These are phyloP conservation scores for Byssothecium circinans DNA, from an alignment of 2,329 filamentous ascomycete species.

Conservation along the genomic window DNA sequence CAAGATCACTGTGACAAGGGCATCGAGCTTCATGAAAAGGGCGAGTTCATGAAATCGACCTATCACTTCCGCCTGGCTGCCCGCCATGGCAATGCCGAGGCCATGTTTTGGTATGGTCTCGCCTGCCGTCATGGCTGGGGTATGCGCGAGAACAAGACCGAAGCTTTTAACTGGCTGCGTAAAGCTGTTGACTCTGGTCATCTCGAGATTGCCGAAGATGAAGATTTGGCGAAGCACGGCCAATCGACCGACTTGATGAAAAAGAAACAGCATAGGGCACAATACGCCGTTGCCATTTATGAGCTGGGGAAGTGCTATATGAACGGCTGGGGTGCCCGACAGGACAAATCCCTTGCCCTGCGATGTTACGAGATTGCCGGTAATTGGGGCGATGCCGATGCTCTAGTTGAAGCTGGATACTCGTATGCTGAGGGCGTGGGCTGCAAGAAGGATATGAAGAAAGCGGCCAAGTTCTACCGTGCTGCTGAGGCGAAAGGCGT, in stretches of 20 bases:
- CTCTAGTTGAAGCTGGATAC: constrained; percentile 89
- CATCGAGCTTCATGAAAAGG: constrained; percentile 85
- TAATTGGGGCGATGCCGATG: constrained; percentile 93
- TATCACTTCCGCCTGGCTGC: constrained; percentile 93
- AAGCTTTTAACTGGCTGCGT: constrained; percentile 89
- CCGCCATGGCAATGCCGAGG: constrained; percentile 81
- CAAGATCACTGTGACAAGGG: constrained; percentile 91
- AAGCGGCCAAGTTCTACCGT: constrained; percentile 87
- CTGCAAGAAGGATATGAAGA: constrained; percentile 94
- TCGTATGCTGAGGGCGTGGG: constrained; percentile 94
- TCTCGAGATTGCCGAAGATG: constrained; percentile 80
- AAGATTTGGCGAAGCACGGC: constrained; percentile 63
- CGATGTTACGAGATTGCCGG: constrained; percentile 96
- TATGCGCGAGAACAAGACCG: constrained; percentile 86
- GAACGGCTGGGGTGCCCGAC: constrained; percentile 96
- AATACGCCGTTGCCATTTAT: constrained; percentile 94
- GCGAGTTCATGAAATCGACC: constrained; percentile 87
- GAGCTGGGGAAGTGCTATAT: constrained; percentile 95
- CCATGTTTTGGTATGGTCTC: constrained; percentile 93
- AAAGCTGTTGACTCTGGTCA: constrained; percentile 86
- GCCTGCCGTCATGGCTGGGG: constrained; percentile 97
- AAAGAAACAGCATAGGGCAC: constrained; percentile 81
- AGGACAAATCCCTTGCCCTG: constrained; percentile 84
- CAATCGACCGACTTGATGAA: constrained; percentile 68
- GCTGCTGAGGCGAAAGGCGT: constrained; percentile 90